Evolutionary conservation across 495 filamentous ascomycete genomes (phyloP).

Genomic region (Aspergillus homomorphus): DNA sequence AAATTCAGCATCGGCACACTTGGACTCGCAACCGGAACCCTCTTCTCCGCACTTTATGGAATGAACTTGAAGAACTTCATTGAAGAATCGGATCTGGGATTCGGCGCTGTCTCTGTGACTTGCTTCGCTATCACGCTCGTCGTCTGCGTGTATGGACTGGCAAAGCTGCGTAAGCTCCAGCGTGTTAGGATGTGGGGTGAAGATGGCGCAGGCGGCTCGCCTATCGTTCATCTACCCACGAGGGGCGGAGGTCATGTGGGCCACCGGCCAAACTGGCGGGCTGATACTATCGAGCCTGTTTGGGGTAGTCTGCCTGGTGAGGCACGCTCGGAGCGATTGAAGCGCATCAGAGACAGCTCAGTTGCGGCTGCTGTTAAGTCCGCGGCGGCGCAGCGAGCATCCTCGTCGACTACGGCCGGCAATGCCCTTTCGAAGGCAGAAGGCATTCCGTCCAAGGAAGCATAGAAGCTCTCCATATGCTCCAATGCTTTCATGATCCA

Average conservation of each 20-base stretch:
- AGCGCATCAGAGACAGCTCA: conserved; percentile 38
- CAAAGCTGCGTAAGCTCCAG: conserved; percentile 80
- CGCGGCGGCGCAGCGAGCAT: conserved; percentile 14
- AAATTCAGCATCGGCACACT: conserved; percentile 95
- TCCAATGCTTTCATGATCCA: too few species aligned
- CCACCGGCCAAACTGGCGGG: conserved; percentile 43
- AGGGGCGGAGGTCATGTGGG: conserved; percentile 19
- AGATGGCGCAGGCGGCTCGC: conserved; percentile 34
- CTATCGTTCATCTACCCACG: conserved; percentile 31
- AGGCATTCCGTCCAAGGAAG: neutral
- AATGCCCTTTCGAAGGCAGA: neutral
- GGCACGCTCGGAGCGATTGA: conserved; percentile 41
- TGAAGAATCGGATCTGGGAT: conserved; percentile 91
- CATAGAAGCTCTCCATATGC: neutral
- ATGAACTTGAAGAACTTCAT: conserved; percentile 99
- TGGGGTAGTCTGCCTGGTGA: conserved; percentile 47
- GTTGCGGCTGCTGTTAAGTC: conserved; percentile 24
- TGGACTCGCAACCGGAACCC: conserved; percentile 85
- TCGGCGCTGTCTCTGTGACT: conserved; percentile 65
- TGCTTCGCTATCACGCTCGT: conserved; percentile 70
- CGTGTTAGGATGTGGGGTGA: conserved; percentile 82
- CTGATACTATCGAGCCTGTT: conserved; percentile 46
- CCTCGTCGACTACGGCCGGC: neutral
- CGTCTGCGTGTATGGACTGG: conserved; percentile 76
- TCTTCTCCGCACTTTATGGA: conserved; percentile 94